Conservation (phyloP, 345 rosid species). For the Acer yangbiense region DNA sequence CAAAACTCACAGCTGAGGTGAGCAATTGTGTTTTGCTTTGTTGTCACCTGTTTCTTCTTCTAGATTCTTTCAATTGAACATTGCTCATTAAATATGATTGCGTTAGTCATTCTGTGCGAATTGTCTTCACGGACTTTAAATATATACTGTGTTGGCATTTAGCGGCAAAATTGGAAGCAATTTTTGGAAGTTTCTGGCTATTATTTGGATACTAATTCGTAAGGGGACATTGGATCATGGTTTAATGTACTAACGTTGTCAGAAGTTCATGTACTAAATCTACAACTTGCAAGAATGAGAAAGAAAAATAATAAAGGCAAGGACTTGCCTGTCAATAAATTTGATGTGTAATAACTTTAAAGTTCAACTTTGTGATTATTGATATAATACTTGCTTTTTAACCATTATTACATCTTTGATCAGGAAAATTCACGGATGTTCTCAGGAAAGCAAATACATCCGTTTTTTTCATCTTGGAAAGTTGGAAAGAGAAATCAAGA, state of each 20-base stretch:
- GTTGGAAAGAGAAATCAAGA: constrained; percentile 50
- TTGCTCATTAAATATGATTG: background rate
- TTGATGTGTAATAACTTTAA: background rate
- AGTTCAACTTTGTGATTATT: background rate
- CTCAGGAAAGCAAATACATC: constrained; percentile 79
- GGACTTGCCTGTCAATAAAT: background rate
- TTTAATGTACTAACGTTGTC: background rate
- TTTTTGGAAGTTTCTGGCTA: background rate
- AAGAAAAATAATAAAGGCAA: background rate
- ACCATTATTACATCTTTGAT: constrained; percentile 33
- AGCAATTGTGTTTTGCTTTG: constrained; percentile 21
- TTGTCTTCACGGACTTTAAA: background rate
- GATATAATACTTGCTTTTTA: background rate
- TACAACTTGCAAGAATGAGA: background rate
- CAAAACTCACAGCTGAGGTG: constrained; percentile 83
- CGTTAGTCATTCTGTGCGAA: background rate
- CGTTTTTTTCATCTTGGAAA: constrained; percentile 73
- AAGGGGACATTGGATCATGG: background rate
- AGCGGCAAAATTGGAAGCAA: background rate
- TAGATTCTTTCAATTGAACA: background rate
- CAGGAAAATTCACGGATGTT: constrained; percentile 76
- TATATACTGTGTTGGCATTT: background rate
- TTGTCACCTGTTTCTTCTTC: background rate
- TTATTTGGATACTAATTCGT: background rate
- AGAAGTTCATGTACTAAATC: background rate